These are phyloP conservation scores for Sphaerulina vaccinii DNA, from an alignment of 2,329 filamentous ascomycete species.

Conservation along the genomic window DNA sequence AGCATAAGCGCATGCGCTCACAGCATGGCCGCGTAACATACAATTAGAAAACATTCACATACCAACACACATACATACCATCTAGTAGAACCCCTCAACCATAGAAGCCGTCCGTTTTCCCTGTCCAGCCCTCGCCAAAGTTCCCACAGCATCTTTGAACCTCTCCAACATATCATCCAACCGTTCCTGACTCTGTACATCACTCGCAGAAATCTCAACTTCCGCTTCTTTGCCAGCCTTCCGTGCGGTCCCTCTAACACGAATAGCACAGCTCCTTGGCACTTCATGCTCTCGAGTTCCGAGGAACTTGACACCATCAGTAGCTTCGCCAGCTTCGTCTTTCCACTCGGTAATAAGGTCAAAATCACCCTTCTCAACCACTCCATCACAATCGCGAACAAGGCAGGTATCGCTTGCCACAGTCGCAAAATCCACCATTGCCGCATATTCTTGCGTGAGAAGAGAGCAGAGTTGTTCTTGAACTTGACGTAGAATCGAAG, in stretches of 20 bases:
- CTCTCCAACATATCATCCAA: neutral
- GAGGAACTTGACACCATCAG: neutral
- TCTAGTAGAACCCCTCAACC: no score
- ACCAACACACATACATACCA: no score
- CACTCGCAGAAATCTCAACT: constrained; percentile 1
- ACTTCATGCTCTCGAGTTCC: constrained; percentile 1
- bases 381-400: neutral
- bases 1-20: no score
- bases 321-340: neutral
- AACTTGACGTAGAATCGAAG: neutral
- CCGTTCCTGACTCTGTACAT: constrained; percentile 1
- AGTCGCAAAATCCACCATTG: neutral
- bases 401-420: neutral
- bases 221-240: neutral
- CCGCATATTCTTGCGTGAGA: neutral
- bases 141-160: neutral
- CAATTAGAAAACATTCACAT: no score
- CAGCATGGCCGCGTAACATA: no score
- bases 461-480: neutral
- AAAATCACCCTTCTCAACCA: neutral
- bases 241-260: neutral
- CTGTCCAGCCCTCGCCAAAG: neutral
- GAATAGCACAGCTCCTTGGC: constrained; percentile 3
- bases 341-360: neutral
- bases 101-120: no score